Evolutionary conservation across 2,329 filamentous ascomycete genomes (phyloP), one percentile per base, ranked within the genome.

Genomic region (Bipolaris gigantea): DNA sequence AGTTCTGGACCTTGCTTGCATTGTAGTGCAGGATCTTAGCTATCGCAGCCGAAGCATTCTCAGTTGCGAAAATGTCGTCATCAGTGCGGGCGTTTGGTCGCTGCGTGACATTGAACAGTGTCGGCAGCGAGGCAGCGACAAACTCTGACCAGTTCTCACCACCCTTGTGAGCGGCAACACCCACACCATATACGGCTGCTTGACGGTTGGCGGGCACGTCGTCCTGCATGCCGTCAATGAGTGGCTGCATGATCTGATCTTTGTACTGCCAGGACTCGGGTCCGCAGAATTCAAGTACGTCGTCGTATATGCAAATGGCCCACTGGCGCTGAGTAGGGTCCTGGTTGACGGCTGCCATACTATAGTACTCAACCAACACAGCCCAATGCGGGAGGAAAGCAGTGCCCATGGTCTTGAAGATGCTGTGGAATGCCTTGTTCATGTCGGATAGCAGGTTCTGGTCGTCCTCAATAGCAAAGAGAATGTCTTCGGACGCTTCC

Each of bases 401-500:
- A 9, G 86, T 82, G 21, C 90, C 90, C 73, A 97, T 92, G 78
- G 96, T 92, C 81, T 97, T 97, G 83, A 99, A 99, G 62, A 99
- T 91, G 56, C 92, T 93, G 77, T 99, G 94, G 83, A 96, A 99
- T 0, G 94, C 93, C 81, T 99, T 99, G 85, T 99, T 99, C 94
- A 99, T 99, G 71, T 99, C 94, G 1, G 92, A 96, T 39, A 99
- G 83, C 16, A 99, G 82, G 19, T 92, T 96, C 76, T 97, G 93
- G 72, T 99, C 94, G 64, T 99, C 94, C 74, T 99, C 94, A 43
- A 99, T 92, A 11, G 93, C 94, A 65, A 95, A 89, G 30, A 95
- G 82, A 40, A 88, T 85, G 48, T 97, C 93, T 64, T 97, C 89
- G 15, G 88, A 88, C 55, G 94, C 88, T 67, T 97, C 92, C 61